A percentile compares a stretch with the other conserved stretches of the same genome.
phyloP scores from a whole-genome alignment of 768 basidiomycete species.

The Tricholoma bakamatsutake region DNA sequence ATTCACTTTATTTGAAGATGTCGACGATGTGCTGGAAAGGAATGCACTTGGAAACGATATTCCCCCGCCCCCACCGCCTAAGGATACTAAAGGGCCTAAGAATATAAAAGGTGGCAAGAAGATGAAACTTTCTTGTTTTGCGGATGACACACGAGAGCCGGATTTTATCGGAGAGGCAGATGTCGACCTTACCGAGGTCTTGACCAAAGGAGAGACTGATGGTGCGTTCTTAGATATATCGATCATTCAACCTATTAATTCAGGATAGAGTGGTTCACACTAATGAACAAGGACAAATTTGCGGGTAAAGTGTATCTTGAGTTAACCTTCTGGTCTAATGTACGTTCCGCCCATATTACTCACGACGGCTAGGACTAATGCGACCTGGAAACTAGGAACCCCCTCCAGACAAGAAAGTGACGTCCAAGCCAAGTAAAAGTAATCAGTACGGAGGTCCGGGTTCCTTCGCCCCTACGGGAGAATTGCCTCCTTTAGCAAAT shows the following conservation, averaged over 20 bases:
- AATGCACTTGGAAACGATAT: constrained; percentile 35
- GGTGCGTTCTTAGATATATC: constrained; percentile 46
- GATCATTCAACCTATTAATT: constrained; percentile 1
- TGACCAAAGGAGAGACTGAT: constrained; percentile 95
- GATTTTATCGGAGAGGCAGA: constrained; percentile 90
- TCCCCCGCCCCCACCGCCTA: constrained; percentile 69
- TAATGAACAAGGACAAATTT: constrained; percentile 88
- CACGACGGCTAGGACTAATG: neutral
- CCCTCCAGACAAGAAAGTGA: constrained; percentile 63
- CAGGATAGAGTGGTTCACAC: constrained; percentile 83
- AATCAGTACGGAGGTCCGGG: constrained; percentile 78
- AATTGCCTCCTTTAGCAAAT: constrained; percentile 20
- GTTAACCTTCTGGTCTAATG: constrained; percentile 95
- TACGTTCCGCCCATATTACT: constrained; percentile 29
- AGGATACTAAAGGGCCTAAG: constrained; percentile 38
- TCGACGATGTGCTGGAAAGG: constrained; percentile 44
- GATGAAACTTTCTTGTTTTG: constrained; percentile 85
- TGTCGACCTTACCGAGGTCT: constrained; percentile 82
- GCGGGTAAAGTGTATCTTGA: constrained; percentile 95
- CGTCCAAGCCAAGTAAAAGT: constrained; percentile 41
- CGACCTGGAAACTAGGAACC: constrained; percentile 49
- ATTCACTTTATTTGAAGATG: constrained; percentile 82
- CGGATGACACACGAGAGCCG: constrained; percentile 93
- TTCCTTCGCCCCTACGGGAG: constrained; percentile 56
- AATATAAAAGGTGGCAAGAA: constrained; percentile 65